Percentiles rank a stretch among this genome's conserved stretches.
Evolutionary conservation across 805 yeast genomes (phyloP).

Genomic region (Tetrapisispora phaffii): DNA sequence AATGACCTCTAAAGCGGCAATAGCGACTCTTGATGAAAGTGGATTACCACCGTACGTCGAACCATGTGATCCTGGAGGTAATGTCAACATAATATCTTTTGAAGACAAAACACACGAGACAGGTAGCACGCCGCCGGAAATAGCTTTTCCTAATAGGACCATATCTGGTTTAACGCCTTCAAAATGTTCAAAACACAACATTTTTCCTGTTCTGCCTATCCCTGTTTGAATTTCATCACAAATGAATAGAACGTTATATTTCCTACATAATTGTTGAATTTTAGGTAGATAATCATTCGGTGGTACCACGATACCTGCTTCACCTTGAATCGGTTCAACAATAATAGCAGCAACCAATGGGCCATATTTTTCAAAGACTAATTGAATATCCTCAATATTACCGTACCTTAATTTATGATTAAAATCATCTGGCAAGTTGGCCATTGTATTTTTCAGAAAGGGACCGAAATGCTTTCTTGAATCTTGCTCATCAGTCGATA

Average conservation of each 20-base stretch:
- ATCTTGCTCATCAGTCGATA: slow-evolving; percentile 86
- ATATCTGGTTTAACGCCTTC: slow-evolving; percentile 75
- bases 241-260: slow-evolving; percentile 79
- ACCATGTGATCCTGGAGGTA: slow-evolving; percentile 94
- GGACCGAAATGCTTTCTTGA: slow-evolving; percentile 88
- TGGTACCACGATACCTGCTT: slow-evolving; percentile 95
- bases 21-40: slow-evolving; percentile 82
- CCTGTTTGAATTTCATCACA: slow-evolving; percentile 98
- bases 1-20: slow-evolving; percentile 86
- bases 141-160: slow-evolving; percentile 84
- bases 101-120: slow-evolving; percentile 87
- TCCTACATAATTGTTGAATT: slow-evolving; percentile 65
- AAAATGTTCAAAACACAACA: slow-evolving; percentile 85
- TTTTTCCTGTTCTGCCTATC: slow-evolving; percentile 91
- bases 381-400: slow-evolving; percentile 73
- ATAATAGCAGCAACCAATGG: slow-evolving; percentile 84
- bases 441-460: slow-evolving; percentile 73
- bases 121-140: slow-evolving; percentile 90
- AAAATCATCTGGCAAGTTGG: slow-evolving; percentile 57
- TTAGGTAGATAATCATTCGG: slow-evolving; percentile 66
- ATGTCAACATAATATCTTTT: slow-evolving; percentile 77
- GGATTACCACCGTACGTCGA: slow-evolving; percentile 98
- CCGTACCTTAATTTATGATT: slow-evolving; percentile 65
- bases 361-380: slow-evolving; percentile 72
- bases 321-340: slow-evolving; percentile 96